Evolutionary conservation across 2,329 filamentous ascomycete species (phyloP).

Genomic region (Neopestalotiopsis rosae): DNA sequence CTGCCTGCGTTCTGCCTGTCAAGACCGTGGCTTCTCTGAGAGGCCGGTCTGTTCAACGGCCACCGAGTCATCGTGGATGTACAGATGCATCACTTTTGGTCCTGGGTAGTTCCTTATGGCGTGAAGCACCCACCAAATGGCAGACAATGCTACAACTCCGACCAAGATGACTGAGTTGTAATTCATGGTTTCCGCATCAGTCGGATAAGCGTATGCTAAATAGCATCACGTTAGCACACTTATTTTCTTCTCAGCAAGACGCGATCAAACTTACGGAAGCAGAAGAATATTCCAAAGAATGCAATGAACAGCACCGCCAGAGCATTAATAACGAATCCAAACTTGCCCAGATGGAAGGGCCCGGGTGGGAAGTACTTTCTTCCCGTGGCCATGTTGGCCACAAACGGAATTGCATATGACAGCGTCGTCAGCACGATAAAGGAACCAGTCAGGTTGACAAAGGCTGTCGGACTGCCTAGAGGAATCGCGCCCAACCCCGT

Average conservation of each 20-base stretch:
- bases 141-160: constrained; percentile 51
- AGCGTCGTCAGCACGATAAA: constrained; percentile 62
- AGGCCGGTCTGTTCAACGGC: constrained; percentile 13
- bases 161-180: constrained; percentile 61
- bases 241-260: background rate
- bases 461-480: constrained; percentile 58
- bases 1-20: background rate
- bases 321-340: constrained; percentile 55
- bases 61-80: constrained; percentile 40
- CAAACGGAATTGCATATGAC: constrained; percentile 55
- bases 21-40: constrained; percentile 7
- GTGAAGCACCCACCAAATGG: constrained; percentile 56
- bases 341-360: constrained; percentile 57
- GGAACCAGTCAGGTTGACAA: constrained; percentile 61
- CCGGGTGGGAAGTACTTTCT: constrained; percentile 57
- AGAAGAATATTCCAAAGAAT: constrained; percentile 64
- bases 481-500: constrained; percentile 63
- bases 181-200: constrained; percentile 50
- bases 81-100: constrained; percentile 53
- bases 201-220: constrained; percentile 48
- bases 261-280: constrained; percentile 54
- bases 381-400: constrained; percentile 57
- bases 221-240: constrained; percentile 12
- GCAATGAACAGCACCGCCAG: constrained; percentile 57
- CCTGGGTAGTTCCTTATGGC: constrained; percentile 54